Conservation (phyloP, 345 rosid genomes). For the Populus ilicifolia region DNA sequence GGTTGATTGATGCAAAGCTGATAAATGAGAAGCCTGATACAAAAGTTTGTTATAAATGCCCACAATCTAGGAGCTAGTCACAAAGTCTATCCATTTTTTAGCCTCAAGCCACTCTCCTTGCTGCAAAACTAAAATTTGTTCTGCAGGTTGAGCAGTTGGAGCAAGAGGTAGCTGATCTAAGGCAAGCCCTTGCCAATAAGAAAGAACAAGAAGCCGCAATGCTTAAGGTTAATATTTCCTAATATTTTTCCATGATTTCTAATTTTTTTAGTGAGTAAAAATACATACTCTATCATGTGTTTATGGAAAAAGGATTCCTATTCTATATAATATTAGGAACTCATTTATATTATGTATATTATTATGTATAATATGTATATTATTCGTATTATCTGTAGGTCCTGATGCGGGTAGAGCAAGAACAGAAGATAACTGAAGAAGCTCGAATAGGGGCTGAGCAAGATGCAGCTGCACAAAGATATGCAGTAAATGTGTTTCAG, state of each 20-base stretch:
- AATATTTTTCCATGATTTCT: background rate
- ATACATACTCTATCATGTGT: too few relatives aligned
- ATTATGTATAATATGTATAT: slow-evolving; percentile 5
- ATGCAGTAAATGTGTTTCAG: slow-evolving; percentile 61
- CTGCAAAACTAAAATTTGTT: slow-evolving; percentile 12
- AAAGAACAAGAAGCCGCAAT: too few relatives aligned
- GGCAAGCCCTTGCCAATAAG: slow-evolving; percentile 63
- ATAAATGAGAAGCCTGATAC: background rate
- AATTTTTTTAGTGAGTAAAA: too few relatives aligned
- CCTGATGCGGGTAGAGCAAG: slow-evolving; percentile 80
- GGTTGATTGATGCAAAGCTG: background rate
- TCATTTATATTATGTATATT: too few relatives aligned
- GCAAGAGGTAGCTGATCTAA: slow-evolving; percentile 54
- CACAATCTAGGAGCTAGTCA: slow-evolving; percentile 1
- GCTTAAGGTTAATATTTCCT: slow-evolving; percentile 47
- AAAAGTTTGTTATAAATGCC: background rate
- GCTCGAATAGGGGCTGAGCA: slow-evolving; percentile 76
- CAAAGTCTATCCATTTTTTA: slow-evolving; percentile 5
- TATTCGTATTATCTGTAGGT: slow-evolving; percentile 39
- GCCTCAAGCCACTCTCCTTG: too few relatives aligned
- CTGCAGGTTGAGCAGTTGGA: slow-evolving; percentile 74
- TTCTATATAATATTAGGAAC: background rate
- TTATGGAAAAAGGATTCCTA: slow-evolving; percentile 6
- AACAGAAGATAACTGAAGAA: slow-evolving; percentile 86
- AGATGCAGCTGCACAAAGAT: slow-evolving; percentile 68